Evolutionary conservation across 2,329 filamentous ascomycete genomes (phyloP).

Genomic region (Neopestalotiopsis sp.): DNA sequence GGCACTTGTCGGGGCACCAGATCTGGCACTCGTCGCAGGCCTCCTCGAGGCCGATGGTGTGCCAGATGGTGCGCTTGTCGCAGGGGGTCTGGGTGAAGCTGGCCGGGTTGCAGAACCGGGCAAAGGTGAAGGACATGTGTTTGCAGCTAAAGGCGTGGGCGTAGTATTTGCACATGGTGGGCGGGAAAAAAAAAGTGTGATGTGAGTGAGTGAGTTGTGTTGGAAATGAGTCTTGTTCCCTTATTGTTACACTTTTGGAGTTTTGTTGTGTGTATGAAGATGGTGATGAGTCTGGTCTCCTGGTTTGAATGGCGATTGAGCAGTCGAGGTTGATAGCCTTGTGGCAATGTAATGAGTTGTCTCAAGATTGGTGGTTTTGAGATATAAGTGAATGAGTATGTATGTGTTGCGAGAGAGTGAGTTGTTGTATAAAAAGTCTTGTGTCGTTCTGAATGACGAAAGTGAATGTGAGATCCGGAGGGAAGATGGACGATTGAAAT

Average conservation of each 20-base stretch:
- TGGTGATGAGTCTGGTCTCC: neutral
- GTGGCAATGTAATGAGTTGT: neutral
- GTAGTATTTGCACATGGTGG: conserved; percentile 44
- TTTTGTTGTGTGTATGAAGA: too few species aligned
- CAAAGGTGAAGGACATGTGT: conserved; percentile 39
- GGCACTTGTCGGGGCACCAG: conserved; percentile 30
- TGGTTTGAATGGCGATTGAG: neutral
- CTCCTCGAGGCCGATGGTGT: conserved; percentile 41
- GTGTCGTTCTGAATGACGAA: neutral
- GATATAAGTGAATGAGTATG: neutral
- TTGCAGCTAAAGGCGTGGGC: conserved; percentile 42
- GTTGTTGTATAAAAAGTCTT: neutral
- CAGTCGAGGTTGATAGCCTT: neutral
- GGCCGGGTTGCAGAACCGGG: conserved; percentile 40
- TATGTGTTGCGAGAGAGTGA: neutral
- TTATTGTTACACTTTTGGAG: too few species aligned
- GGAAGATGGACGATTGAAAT: neutral
- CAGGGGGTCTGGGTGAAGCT: conserved; percentile 42
- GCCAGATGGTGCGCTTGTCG: conserved; percentile 38
- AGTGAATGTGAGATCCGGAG: neutral
- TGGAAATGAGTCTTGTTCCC: neutral
- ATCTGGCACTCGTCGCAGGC: conserved; percentile 40
- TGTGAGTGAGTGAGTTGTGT: neutral
- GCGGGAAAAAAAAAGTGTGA: neutral
- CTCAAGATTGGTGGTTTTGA: neutral